phyloP scores from a whole-genome alignment of 257 asterid genomes.

The Capsicum pubescens region DNA sequence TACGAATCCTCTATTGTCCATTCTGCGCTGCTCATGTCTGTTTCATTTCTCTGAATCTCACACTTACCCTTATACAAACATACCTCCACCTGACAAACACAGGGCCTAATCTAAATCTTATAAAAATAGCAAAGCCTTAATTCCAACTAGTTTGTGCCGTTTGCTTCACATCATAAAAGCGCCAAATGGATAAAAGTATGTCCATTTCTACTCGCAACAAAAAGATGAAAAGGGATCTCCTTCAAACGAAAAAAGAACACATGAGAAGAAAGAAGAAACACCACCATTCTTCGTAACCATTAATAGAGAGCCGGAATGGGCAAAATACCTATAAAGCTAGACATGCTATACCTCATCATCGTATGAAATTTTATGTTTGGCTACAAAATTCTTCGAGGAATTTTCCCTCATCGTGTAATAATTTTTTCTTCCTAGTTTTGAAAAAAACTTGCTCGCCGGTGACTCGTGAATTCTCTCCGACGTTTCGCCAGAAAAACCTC shows the following conservation, averaged over 20 bases:
- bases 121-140: background rate
- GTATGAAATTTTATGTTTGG: too few species aligned
- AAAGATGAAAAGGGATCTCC: background rate
- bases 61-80: background rate
- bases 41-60: constrained; percentile 20
- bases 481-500: too few species aligned
- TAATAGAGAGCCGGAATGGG: background rate
- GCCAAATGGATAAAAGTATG: background rate
- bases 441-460: too few species aligned
- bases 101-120: background rate
- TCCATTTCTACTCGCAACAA: background rate
- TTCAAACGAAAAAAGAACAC: background rate
- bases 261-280: constrained; percentile 13
- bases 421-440: too few species aligned
- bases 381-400: too few species aligned
- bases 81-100: background rate
- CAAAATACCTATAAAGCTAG: background rate
- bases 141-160: background rate
- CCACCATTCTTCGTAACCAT: background rate
- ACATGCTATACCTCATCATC: background rate
- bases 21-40: background rate
- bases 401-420: too few species aligned
- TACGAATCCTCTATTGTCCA: background rate
- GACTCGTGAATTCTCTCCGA: too few species aligned
- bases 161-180: constrained; percentile 19